phyloP scores from a whole-genome alignment of 257 asterid species.

The Primulina tabacum region DNA sequence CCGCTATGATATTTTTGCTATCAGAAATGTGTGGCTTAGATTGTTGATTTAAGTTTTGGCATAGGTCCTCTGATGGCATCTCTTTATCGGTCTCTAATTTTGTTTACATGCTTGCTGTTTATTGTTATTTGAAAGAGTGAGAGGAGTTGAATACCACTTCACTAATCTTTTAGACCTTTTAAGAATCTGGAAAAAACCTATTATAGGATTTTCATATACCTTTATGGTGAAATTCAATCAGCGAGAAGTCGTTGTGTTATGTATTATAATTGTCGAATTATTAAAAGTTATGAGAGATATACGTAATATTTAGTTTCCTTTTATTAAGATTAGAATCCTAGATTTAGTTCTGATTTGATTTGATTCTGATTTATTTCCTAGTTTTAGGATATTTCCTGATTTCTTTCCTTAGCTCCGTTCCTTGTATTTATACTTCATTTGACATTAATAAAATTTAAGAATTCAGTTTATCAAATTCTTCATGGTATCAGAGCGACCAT shows the following conservation, averaged over 20 bases:
- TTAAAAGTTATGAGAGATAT: too few species aligned
- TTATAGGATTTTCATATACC: not conserved
- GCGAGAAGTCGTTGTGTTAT: not conserved
- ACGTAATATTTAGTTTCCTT: too few species aligned
- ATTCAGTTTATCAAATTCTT: too few species aligned
- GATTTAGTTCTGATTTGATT: too few species aligned
- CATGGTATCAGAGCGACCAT: too few species aligned
- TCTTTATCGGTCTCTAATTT: not conserved
- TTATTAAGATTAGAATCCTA: too few species aligned
- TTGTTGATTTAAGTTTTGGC: not conserved
- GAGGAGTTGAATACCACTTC: not conserved
- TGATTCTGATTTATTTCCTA: too few species aligned
- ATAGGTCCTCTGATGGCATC: not conserved
- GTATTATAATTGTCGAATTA: constrained; percentile 4
- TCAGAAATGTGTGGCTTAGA: not conserved
- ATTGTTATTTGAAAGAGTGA: not conserved
- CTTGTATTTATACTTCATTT: too few species aligned
- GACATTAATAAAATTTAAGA: too few species aligned
- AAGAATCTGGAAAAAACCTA: constrained; percentile 14
- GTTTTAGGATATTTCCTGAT: too few species aligned
- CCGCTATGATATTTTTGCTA: not conserved
- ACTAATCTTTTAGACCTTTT: not conserved
- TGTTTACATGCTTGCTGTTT: not conserved
- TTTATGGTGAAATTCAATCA: not conserved
- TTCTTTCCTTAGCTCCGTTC: too few species aligned